phyloP scores from a whole-genome alignment of 2,329 filamentous ascomycete species.

The Talaromyces sp. region DNA sequence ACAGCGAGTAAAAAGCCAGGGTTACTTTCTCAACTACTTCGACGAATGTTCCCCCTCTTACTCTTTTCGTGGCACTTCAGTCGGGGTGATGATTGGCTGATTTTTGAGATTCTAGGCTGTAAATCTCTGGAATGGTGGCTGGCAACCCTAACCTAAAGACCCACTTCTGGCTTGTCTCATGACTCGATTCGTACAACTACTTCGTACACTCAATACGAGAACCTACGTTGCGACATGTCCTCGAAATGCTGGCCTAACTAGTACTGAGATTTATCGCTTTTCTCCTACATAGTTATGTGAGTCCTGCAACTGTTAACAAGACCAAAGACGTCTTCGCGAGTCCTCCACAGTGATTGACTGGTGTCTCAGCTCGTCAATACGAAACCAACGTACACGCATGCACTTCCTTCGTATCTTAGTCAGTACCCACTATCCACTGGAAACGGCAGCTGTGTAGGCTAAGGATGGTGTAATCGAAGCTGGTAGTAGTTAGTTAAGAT shows the following conservation, averaged over 20 bases:
- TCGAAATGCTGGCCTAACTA: too few species aligned
- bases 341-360: not conserved
- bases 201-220: not conserved
- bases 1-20: too few species aligned
- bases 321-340: not conserved
- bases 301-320: not conserved
- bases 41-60: too few species aligned
- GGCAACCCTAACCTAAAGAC: constrained; percentile 6
- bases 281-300: too few species aligned
- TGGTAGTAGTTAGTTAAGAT: not conserved
- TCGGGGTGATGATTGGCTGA: not conserved
- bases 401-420: not conserved
- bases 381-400: not conserved
- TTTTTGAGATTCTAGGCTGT: not conserved
- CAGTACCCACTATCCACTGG: not conserved
- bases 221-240: too few species aligned
- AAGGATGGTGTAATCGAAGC: not conserved
- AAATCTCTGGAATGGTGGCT: not conserved
- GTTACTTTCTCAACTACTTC: too few species aligned
- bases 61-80: too few species aligned
- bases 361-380: not conserved
- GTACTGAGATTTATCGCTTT: not conserved
- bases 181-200: not conserved
- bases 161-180: not conserved
- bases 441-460: not conserved